These are phyloP conservation scores for Brassica nigra DNA, from an alignment of 345 rosid species.

Conservation along the genomic window DNA sequence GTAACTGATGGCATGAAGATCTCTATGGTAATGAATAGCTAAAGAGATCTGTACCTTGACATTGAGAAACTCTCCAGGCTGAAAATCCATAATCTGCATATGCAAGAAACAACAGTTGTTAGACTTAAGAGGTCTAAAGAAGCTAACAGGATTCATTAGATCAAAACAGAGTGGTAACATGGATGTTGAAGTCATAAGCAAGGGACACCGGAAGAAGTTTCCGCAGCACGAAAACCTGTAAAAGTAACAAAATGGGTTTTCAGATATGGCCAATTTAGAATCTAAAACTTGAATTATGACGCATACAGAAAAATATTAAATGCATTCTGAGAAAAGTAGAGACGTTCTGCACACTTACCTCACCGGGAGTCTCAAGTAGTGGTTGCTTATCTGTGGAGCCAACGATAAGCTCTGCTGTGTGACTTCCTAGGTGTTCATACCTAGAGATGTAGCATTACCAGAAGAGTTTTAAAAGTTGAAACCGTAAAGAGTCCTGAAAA, in stretches of 20 bases:
- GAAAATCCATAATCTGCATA: constrained; percentile 91
- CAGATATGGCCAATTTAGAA: not conserved
- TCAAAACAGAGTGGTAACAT: constrained; percentile 51
- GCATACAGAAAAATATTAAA: not conserved
- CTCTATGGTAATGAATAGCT: not conserved
- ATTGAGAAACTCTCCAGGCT: constrained; percentile 87
- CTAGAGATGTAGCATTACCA: constrained; percentile 38
- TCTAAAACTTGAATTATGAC: not conserved
- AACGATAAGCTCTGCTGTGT: constrained; percentile 58
- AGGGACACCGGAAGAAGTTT: constrained; percentile 76
- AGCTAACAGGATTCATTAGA: not conserved
- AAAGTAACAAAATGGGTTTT: not conserved
- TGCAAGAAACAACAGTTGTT: constrained; percentile 23
- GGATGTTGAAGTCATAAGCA: constrained; percentile 87
- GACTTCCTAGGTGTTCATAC: constrained; percentile 57
- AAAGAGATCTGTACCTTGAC: constrained; percentile 61
- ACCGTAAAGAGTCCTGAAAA: not conserved
- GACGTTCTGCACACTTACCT: constrained; percentile 47
- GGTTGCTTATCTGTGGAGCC: constrained; percentile 84
- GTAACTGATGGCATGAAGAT: not conserved
- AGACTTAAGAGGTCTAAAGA: constrained; percentile 18
- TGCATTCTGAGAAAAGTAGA: constrained; percentile 8
- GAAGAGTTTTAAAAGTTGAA: not conserved
- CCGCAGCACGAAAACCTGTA: constrained; percentile 82
- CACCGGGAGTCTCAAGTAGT: constrained; percentile 92